Percentiles rank a stretch among this genome's conserved stretches.
These are phyloP conservation scores for Herpetomonas tarakana DNA, from an alignment of 208 protist species.

Conservation along the genomic window DNA sequence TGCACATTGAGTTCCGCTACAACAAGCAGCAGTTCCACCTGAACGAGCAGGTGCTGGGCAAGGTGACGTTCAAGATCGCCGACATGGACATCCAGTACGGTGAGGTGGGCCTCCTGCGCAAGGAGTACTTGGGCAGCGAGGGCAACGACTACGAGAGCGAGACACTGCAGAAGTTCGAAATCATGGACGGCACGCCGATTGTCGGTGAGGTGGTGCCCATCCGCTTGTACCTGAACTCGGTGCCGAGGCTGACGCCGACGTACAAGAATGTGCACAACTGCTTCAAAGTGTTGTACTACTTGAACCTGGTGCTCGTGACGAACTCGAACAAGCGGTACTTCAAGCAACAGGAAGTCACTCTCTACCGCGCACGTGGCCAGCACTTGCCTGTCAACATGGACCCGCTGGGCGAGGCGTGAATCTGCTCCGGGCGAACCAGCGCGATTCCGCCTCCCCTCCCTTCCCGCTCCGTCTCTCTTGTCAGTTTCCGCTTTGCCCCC, in stretches of 20 bases:
- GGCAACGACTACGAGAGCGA: conserved; percentile 55
- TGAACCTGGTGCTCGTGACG: conserved; percentile 84
- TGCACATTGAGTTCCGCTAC: conserved; percentile 93
- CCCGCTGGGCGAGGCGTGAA: not conserved
- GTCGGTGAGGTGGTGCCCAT: conserved; percentile 90
- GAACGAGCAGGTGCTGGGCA: conserved; percentile 68
- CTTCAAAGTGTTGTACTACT: conserved; percentile 83
- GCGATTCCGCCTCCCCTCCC: too few relatives aligned
- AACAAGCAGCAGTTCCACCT: conserved; percentile 81
- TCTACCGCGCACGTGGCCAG: conserved; percentile 74
- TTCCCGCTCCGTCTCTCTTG: too few relatives aligned
- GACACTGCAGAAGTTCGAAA: conserved; percentile 87
- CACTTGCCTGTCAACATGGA: conserved; percentile 18
- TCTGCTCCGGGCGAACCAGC: too few relatives aligned
- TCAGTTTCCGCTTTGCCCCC: too few relatives aligned
- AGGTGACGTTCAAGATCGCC: conserved; percentile 76
- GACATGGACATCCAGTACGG: conserved; percentile 73
- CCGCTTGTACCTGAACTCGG: conserved; percentile 71
- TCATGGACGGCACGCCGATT: conserved; percentile 91
- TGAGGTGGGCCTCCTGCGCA: conserved; percentile 76
- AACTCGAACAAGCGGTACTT: conserved; percentile 82
- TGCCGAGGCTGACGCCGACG: conserved; percentile 82
- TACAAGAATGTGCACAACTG: conserved; percentile 57
- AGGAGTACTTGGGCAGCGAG: conserved; percentile 50
- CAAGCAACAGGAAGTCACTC: conserved; percentile 86